Evolutionary conservation across 192 early-diverging fungal genomes (phyloP), one percentile per base, ranked within the genome.

Genomic region (Gorgonomyces haynaldii): DNA sequence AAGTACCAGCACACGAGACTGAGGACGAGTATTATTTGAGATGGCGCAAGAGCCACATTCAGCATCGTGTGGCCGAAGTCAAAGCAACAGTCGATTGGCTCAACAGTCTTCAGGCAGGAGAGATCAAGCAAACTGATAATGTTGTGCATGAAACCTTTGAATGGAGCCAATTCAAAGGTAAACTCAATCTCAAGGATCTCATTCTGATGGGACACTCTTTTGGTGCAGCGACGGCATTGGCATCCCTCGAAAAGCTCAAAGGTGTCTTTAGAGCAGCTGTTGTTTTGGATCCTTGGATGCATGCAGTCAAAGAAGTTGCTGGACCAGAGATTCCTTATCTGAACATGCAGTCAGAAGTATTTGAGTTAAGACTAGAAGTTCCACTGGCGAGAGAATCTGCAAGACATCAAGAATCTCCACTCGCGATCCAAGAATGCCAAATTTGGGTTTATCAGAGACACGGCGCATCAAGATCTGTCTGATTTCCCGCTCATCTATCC

Each of bases 251-350:
- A n/a, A n/a, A n/a, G n/a, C n/a, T n/a, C n/a, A 42, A 45, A 41
- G 13, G 35, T 26, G 26, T 35, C 12, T 65, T 65, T 35, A 60
- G 39, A 31, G 36, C 31, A 30, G 58, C 53, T 15, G 59, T 66
- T 19, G 36, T 42, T 3, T 19, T 57, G 0, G 64, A 66, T 35
- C 58, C 64, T 6, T 66, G 58, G 58, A 66, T 66, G 64, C 44
- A 58, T 28, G 54, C 64, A 12, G 62, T 64, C 10, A 32, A 32
- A 8, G 23, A 13, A 13, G 24, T 15, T 34, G 10, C 32, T 15
- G 24, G 5, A 8, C 12, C 30, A 31, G 6, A 31, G 12, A 8
- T 12, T 31, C 30, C 5, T 8, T 31, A 31, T 12, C 30, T 8
- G 12, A 5, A 31, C 30, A 8, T 31, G 12, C 30, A 5, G 30